phyloP scores from a whole-genome alignment of 1,284 basidiomycete genomes.

The Tilletia caries region DNA sequence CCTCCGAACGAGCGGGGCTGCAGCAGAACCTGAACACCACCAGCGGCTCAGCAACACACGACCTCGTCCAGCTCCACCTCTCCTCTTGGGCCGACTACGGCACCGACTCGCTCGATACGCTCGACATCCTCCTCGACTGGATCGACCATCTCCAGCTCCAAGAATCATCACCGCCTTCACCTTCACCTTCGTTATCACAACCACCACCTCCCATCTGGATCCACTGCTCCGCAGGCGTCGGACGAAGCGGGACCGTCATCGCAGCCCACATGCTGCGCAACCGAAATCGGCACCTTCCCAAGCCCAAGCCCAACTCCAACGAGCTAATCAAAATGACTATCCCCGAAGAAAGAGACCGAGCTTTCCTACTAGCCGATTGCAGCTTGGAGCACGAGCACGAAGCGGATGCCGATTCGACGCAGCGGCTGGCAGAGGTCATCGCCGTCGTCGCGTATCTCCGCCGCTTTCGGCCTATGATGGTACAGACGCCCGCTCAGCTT shows the following conservation, averaged over 20 bases:
- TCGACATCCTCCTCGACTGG: conserved; percentile 30
- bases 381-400: no score
- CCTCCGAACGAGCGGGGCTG: no score
- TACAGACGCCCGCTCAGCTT: conserved; percentile 30
- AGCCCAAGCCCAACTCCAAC: background rate
- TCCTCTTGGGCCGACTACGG: conserved; percentile 79
- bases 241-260: conserved; percentile 57
- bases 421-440: no score
- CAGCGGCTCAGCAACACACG: background rate
- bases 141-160: conserved; percentile 35
- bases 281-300: no score
- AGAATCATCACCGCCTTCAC: conserved; percentile 1
- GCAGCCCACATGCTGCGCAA: conserved; percentile 53
- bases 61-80: conserved; percentile 68
- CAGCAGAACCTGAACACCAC: conserved; percentile 1
- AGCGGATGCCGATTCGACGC: no score
- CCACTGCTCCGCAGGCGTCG: conserved; percentile 64
- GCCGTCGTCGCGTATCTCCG: conserved; percentile 36
- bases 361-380: no score
- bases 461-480: conserved; percentile 35
- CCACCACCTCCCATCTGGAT: conserved; percentile 71
- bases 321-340: no score
- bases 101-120: conserved; percentile 58
- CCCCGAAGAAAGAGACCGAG: background rate
- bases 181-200: conserved; percentile 24